Conservation (phyloP, 768 basidiomycete genomes). For the Phlebiopsis gigantea region DNA sequence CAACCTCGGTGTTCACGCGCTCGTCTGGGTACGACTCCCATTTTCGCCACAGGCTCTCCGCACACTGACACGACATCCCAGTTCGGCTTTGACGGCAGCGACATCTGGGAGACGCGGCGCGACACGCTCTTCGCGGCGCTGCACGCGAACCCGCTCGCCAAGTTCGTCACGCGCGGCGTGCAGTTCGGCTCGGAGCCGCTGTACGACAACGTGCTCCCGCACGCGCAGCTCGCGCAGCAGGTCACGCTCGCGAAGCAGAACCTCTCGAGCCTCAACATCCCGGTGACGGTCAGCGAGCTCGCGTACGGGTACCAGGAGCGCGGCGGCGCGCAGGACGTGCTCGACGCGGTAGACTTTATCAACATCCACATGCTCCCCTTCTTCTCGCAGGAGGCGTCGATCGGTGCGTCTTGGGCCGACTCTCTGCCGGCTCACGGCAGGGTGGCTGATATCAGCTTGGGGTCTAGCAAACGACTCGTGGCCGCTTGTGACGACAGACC, state of each 20-base stretch:
- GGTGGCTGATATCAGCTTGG: neutral
- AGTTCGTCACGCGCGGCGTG: conserved; percentile 57
- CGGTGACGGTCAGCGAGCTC: conserved; percentile 52
- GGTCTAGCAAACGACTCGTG: conserved; percentile 51
- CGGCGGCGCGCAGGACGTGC: conserved; percentile 47
- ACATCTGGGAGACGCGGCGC: conserved; percentile 50
- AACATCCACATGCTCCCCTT: conserved; percentile 72
- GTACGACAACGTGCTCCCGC: conserved; percentile 49
- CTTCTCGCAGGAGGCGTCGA: conserved; percentile 53
- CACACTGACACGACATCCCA: conserved; percentile 8
- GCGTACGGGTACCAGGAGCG: conserved; percentile 40
- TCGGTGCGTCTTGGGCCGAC: too few relatives aligned
- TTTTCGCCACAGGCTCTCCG: neutral
- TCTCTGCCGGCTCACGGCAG: too few relatives aligned
- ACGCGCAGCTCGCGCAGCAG: conserved; percentile 44
- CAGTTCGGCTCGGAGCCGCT: conserved; percentile 74
- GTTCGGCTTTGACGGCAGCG: conserved; percentile 34
- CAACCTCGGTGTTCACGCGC: conserved; percentile 61
- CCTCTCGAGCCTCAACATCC: conserved; percentile 49
- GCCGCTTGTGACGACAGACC: conserved; percentile 53
- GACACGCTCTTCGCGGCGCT: conserved; percentile 46
- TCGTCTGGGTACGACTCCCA: conserved; percentile 54
- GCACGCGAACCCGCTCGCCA: conserved; percentile 55
- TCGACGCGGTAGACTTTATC: conserved; percentile 57
- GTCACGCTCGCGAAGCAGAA: conserved; percentile 44